Percentiles rank a stretch among this genome's conserved stretches.
Evolutionary conservation across 2,329 filamentous ascomycete species (phyloP).

Genomic region (Apiospora sp.): DNA sequence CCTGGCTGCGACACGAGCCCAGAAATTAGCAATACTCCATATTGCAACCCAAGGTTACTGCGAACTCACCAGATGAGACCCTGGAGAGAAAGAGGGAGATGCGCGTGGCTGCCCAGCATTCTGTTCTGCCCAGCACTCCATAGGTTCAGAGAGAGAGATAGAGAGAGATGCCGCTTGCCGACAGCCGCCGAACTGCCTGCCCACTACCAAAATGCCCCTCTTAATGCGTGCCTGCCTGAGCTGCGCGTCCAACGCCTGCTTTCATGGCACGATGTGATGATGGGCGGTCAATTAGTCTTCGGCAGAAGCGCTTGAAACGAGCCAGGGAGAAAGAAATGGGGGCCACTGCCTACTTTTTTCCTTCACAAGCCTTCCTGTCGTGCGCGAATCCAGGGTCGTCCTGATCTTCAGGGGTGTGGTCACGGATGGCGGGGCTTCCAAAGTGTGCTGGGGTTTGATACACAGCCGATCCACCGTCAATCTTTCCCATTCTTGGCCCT

Average conservation of each 20-base stretch:
- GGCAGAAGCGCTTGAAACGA: not conserved
- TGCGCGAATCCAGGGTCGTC: constrained; percentile 21
- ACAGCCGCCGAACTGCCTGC: not conserved
- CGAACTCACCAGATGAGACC: not conserved
- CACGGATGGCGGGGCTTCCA: not conserved
- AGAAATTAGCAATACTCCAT: constrained; percentile 13
- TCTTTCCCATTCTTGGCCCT: constrained; percentile 20
- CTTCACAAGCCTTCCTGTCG: not conserved
- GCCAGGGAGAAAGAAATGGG: constrained; percentile 11
- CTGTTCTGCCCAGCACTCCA: too few relatives aligned
- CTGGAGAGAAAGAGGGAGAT: not conserved
- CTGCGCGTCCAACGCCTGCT: not conserved
- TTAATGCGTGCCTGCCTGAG: constrained; percentile 3
- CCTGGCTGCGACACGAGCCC: not conserved
- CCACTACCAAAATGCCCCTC: constrained; percentile 1
- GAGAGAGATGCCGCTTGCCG: constrained; percentile 1
- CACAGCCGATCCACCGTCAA: constrained; percentile 8
- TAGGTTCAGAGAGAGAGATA: not conserved
- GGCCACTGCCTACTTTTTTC: not conserved
- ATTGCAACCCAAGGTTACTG: not conserved
- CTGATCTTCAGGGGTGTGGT: constrained; percentile 24
- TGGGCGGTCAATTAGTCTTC: constrained; percentile 3
- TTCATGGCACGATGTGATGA: constrained; percentile 5
- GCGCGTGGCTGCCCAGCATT: not conserved
- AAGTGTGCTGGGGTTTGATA: constrained; percentile 21